Base-by-base conservation (phyloP, 2,329 filamentous ascomycete genomes). In the Hymenoscyphus scutula region DNA sequence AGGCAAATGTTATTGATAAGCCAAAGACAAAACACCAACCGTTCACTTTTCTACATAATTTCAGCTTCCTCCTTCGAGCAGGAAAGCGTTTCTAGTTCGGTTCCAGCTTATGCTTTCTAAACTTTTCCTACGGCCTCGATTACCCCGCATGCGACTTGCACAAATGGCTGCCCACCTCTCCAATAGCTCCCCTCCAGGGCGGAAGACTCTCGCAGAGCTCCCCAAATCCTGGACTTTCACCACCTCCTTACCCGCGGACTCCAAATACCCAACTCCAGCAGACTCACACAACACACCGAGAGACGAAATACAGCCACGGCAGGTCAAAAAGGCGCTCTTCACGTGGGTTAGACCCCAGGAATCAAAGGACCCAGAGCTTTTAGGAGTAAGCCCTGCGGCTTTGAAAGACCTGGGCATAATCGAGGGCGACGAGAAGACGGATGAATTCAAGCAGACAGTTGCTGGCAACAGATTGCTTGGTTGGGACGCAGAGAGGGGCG, bases 261-360 rank as follows among this genome's bases (percentile, higher is more conserved):
- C 88, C 11, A 77, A 84, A 30, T 97, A 90, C 73, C 88, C 92
- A 17, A 96, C 92, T 0, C 92, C 95, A 0, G 83, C 87, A 64
- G 83, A 84, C 63, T 97, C 94, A 0, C 91, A 98, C 76, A 84
- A 85, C 69, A 92, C 91, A 0, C 89, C 92, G 1, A 87, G 94
- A 70, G 83, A 89, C 62, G 79, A 88, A 38, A 88, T 98, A 56
- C 83, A 84, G 0, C 94, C 95, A 17, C 89, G 93, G 56, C 82
- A 92, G 75, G 95, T 99, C 48, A 91, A 89, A 73, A 85, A 88
- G 63, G 94, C 95, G 3, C 78, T 94, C 58, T 99, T 91, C 77
- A 96, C 93, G 8, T 99, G 89, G 81, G 92, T 99, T 23, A 87
- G 92, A 3, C 95, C 95, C 0, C 89, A 94, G 71, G 77, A 81